Percentiles rank a stretch among this genome's conserved stretches.
Conservation (phyloP, 164 flowering plant genomes). For the Kalanchoe fedtschenkoi region DNA sequence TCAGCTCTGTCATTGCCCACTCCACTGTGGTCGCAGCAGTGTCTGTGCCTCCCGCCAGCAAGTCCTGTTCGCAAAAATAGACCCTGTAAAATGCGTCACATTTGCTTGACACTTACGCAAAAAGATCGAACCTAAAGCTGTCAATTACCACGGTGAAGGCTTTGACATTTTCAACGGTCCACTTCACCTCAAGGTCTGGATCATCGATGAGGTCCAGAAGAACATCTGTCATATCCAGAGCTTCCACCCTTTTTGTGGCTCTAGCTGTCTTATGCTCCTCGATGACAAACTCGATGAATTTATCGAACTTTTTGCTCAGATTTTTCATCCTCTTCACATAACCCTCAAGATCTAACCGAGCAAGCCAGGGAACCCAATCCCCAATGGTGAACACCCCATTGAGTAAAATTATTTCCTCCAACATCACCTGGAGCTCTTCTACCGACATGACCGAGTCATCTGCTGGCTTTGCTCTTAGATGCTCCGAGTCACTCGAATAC, state of each 20-base stretch:
- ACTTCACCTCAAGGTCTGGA: constrained; percentile 56
- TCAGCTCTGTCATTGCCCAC: constrained; percentile 41
- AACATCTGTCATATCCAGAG: constrained; percentile 68
- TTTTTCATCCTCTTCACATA: constrained; percentile 47
- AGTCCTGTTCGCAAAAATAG: constrained; percentile 30
- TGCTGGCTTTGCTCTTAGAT: background rate
- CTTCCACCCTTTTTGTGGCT: constrained; percentile 19
- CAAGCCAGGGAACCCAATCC: constrained; percentile 44
- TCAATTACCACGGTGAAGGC: constrained; percentile 36
- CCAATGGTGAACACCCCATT: constrained; percentile 37
- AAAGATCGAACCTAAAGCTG: background rate
- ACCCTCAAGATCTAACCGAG: constrained; percentile 38
- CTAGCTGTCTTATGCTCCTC: constrained; percentile 28
- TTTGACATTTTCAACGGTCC: constrained; percentile 51
- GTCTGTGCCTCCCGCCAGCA: constrained; percentile 69
- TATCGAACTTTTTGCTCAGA: constrained; percentile 32
- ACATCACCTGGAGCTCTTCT: constrained; percentile 46
- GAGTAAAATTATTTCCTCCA: constrained; percentile 37
- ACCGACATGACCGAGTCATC: constrained; percentile 17
- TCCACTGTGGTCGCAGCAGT: constrained; percentile 66
- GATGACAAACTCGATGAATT: constrained; percentile 38
- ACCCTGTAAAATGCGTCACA: background rate
- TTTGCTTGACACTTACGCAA: too few relatives aligned
- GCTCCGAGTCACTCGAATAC: background rate
- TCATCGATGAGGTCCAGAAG: constrained; percentile 62